Base-by-base conservation (phyloP, 2,329 filamentous ascomycete genomes). In the Monilinia laxa region DNA sequence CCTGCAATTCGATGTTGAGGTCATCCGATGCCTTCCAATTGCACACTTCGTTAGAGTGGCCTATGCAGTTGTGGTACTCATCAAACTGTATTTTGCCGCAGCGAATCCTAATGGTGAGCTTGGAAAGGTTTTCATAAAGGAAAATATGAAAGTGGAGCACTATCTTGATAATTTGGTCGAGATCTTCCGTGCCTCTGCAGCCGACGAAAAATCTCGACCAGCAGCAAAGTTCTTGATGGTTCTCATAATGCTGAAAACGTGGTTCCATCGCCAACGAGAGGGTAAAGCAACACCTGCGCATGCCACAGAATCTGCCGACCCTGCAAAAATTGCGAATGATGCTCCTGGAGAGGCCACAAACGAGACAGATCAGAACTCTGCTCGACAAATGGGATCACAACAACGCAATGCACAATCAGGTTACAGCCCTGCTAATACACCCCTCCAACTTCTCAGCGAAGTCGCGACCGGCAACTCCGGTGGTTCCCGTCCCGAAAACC, bases 221-320 rank as follows among this genome's bases (percentile, higher is more conserved):
- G 85, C 89, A 0, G 81, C 83, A 60, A 92, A 91, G 76, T 93
- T 93, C 70, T 80, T 90, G 2, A 82, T 91, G 67, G 87, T 92
- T 7, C 79, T 93, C 12, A 80, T 84, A 60, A 89, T 92, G 87
- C 78, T 93, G 35, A 85, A 85, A 53, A 84, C 82, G 35, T 92
- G 90, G 89, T 77, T 77, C 53, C 71, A 76, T 62, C 71, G 75
- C 42, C 75, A 76, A 66, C 69, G 72, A 65, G 74, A 76, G 62
- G 70, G 71, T 20, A 74, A 73, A 67, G 45, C 57, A 23, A 31
- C 58, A 49, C 55, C 58, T 25, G 25, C 57, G 25, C 45, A 59
- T 28, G 42, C 40, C 20, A n/a, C 25, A 12, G 62, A 65, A 12
- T 11, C 47, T 20, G 11, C 31, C 23, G 57, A 56, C n/a, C 20